These are phyloP conservation scores for Neltuma alba DNA, from an alignment of 306 rosid species.

Conservation along the genomic window DNA sequence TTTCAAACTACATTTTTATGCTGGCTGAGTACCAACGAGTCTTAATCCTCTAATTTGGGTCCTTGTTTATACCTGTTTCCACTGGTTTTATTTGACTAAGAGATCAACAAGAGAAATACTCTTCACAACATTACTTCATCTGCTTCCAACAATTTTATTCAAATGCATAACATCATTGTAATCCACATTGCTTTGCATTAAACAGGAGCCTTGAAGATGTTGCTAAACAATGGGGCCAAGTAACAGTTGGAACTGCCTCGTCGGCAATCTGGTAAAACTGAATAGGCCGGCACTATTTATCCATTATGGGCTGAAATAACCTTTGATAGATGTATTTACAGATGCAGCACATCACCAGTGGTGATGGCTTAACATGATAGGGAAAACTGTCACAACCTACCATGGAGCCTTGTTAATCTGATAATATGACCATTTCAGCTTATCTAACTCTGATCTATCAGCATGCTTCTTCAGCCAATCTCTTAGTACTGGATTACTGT, in stretches of 20 bases:
- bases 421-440: conserved; percentile 92
- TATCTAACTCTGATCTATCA: conserved; percentile 68
- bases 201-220: not conserved
- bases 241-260: conserved; percentile 8
- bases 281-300: not conserved
- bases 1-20: not conserved
- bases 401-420: conserved; percentile 84
- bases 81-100: not conserved
- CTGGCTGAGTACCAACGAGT: not conserved
- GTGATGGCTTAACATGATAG: not conserved
- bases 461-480: conserved; percentile 87
- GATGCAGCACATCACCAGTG: not conserved
- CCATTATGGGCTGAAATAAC: not conserved
- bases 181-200: not conserved
- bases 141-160: not conserved
- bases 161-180: not conserved
- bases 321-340: not conserved
- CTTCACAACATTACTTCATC: not conserved
- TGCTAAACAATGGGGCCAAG: not conserved
- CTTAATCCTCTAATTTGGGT: not conserved
- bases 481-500: conserved; percentile 77
- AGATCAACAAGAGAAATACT: not conserved
- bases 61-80: not conserved
- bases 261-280: not conserved
- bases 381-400: conserved; percentile 48